Evolutionary conservation across 441 rosid genomes (phyloP), one percentile per base, ranked within the genome.

Genomic region (Metrosideros polymorpha): DNA sequence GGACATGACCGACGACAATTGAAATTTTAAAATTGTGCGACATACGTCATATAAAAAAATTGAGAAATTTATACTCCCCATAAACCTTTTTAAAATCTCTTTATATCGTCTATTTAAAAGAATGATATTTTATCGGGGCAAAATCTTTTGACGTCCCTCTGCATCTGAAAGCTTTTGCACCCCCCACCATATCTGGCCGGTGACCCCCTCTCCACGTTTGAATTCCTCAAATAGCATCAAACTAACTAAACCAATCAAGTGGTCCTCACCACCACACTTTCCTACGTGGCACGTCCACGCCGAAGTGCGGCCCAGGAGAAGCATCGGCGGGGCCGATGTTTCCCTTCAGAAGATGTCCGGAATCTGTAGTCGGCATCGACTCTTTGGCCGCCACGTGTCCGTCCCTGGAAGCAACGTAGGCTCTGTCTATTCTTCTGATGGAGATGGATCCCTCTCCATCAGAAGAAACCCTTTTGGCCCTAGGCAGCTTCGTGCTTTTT

Each of bases 1-100:
- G 10, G 9, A 29, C 19, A 29, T 0, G 22, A 59, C 6, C 0
- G 22, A 59, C 6, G 25, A 18, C 6, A 1, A 30, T 32, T 0
- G 10, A 1, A 63, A 9, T 3, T 1, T 63, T 7, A 2, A 12
- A 66, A 66, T 18, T 59, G 63, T 27, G 0, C 7, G 17, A 30
- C 17, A 7, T 6, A 57, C 8, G 66, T 29, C n/a, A n/a, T 29
- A n/a, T 57, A 13, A 6, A 19, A 13, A 25, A 57, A n/a, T 6
- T 3, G 19, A n/a, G 29, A 57, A 5, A 57, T 59, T n/a, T 3
- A 15, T 59, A 30, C 39, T 59, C 71, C 39, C 22, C 7, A 14
- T 7, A 13, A 13, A 57, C 15, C 0, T n/a, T 57, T 27, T 57
- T n/a, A 57, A 14, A 13, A 6, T 57, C 10, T 3, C 17, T 29